Evolutionary conservation across 2,329 filamentous ascomycete genomes (phyloP).

Genomic region (Lachnellula cervina): DNA sequence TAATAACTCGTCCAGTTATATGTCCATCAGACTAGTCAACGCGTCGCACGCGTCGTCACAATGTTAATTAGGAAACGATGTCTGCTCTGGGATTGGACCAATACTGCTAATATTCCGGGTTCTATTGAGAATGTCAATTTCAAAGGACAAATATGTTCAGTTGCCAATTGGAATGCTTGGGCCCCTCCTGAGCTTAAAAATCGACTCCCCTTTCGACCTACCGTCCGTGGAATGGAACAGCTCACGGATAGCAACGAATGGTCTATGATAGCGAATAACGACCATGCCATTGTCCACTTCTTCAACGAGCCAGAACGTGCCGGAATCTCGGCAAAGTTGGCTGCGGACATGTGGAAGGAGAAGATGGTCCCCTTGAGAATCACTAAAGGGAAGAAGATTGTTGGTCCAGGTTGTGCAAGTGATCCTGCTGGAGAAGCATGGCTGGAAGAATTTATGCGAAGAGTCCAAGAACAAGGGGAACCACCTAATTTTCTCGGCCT

Average conservation of each 20-base stretch:
- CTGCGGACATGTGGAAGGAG: conserved; percentile 36
- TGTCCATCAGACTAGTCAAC: background rate
- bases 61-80: conserved; percentile 32
- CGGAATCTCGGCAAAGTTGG: conserved; percentile 32
- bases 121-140: conserved; percentile 35
- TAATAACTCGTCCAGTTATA: no score
- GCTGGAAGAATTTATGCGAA: conserved; percentile 39
- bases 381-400: conserved; percentile 33
- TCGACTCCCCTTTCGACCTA: conserved; percentile 38
- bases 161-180: conserved; percentile 41
- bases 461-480: conserved; percentile 28
- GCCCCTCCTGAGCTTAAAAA: conserved; percentile 34
- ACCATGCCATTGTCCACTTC: conserved; percentile 36
- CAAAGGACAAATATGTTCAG: conserved; percentile 32
- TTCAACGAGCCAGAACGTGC: conserved; percentile 43
- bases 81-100: conserved; percentile 42
- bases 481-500: conserved; percentile 40
- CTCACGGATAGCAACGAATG: conserved; percentile 37
- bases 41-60: background rate
- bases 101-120: conserved; percentile 32
- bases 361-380: conserved; percentile 36
- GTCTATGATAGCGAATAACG: conserved; percentile 28
- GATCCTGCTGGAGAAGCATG: conserved; percentile 36
- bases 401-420: conserved; percentile 36
- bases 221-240: conserved; percentile 35